Percentiles rank a stretch among this genome's conserved stretches.
Conservation (phyloP, 176 grass and related monocot species). For the Triticum urartu region DNA sequence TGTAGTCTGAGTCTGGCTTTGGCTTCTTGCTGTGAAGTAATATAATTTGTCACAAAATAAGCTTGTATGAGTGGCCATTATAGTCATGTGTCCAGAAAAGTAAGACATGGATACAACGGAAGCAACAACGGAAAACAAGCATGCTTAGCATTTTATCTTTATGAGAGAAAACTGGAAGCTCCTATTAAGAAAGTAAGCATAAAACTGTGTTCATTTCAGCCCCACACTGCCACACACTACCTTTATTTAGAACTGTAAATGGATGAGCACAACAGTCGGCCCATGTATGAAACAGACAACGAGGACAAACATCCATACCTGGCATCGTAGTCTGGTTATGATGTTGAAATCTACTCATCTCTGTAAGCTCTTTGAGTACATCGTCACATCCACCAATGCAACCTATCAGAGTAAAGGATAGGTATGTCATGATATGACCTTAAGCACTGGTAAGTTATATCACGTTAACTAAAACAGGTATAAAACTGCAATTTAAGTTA, state of each 20-base stretch:
- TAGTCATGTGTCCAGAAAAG: background rate
- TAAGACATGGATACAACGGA: background rate
- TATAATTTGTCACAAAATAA: constrained; percentile 3
- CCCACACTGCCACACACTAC: background rate
- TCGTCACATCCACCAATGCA: constrained; percentile 92
- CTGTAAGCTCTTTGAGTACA: constrained; percentile 77
- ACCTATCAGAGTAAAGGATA: constrained; percentile 48
- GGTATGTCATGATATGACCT: background rate
- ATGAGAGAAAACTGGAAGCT: too few relatives aligned
- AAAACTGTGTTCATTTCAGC: background rate
- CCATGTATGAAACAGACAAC: background rate
- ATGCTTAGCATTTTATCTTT: background rate
- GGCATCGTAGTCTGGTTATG: constrained; percentile 47
- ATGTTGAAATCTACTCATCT: constrained; percentile 69
- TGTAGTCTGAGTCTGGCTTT: constrained; percentile 37
- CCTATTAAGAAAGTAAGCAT: background rate
- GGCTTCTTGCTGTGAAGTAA: constrained; percentile 69
- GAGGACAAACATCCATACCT: constrained; percentile 44
- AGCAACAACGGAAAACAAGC: background rate
- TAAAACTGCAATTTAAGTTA: background rate
- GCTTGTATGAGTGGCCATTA: background rate
- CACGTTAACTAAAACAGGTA: background rate
- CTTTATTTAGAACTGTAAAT: background rate
- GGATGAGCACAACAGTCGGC: background rate
- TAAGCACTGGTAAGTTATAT: background rate